These are phyloP conservation scores for Colletotrichum kahawae DNA, from an alignment of 2,329 filamentous ascomycete genomes.

Conservation along the genomic window DNA sequence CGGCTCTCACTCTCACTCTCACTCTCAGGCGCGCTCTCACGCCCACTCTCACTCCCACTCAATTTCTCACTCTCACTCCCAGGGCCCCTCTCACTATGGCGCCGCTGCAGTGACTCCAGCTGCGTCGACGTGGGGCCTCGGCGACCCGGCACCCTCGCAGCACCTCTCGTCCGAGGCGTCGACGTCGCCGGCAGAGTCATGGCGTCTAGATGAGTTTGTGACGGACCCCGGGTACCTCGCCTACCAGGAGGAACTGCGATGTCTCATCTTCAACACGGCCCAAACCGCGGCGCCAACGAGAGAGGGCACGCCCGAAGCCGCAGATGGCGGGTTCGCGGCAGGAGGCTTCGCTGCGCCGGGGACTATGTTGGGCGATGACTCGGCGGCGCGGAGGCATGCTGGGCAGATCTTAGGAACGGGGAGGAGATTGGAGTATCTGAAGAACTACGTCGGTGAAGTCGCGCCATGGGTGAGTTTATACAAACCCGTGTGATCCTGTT, in stretches of 20 bases:
- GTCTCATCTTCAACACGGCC: conserved; percentile 50
- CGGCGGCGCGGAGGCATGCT: background rate
- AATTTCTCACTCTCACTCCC: background rate
- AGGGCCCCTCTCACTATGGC: background rate
- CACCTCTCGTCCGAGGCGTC: conserved; percentile 19
- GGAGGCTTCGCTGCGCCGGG: conserved; percentile 18
- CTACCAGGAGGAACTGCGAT: conserved; percentile 50
- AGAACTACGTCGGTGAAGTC: conserved; percentile 58
- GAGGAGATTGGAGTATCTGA: conserved; percentile 43
- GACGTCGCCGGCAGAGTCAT: conserved; percentile 32
- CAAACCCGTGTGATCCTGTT: rapidly evolving
- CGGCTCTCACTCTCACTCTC: background rate
- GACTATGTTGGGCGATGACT: background rate
- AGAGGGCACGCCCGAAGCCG: conserved; percentile 37
- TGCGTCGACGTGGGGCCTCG: conserved; percentile 1
- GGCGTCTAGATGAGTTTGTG: conserved; percentile 39
- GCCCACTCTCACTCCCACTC: background rate
- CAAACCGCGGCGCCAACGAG: conserved; percentile 47
- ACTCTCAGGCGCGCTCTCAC: background rate
- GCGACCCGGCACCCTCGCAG: conserved; percentile 8
- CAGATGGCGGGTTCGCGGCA: conserved; percentile 7
- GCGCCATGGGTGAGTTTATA: conserved; percentile 50
- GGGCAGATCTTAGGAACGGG: conserved; percentile 31
- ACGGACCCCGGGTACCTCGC: conserved; percentile 47
- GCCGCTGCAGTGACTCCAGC: background rate